These are phyloP conservation scores for Axilococcus clingmanii DNA, from an alignment of 139 green algal species.

Conservation along the genomic window DNA sequence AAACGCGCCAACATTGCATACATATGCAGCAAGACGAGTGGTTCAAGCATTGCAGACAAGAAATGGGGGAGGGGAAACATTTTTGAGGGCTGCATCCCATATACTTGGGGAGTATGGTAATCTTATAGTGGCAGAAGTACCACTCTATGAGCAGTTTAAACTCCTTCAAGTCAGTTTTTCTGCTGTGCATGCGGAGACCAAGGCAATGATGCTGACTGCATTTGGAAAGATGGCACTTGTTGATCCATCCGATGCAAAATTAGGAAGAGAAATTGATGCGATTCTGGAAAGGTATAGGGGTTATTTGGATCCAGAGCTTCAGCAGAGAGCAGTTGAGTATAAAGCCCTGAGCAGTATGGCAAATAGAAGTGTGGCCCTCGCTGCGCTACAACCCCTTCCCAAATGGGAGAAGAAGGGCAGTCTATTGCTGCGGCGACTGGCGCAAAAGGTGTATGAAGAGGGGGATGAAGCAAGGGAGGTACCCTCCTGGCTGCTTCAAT, in stretches of 20 bases:
- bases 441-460: slow-evolving; percentile 29
- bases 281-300: slow-evolving; percentile 21
- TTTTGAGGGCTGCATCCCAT: slow-evolving; percentile 70
- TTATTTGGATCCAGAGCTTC: slow-evolving; percentile 66
- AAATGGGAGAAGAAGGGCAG: slow-evolving; percentile 65
- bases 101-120: slow-evolving; percentile 86
- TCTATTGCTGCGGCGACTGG: slow-evolving; percentile 58
- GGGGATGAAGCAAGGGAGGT: slow-evolving; percentile 31
- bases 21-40: slow-evolving; percentile 60
- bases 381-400: slow-evolving; percentile 68
- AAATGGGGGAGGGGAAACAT: slow-evolving; percentile 55
- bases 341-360: slow-evolving; percentile 31
- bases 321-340: slow-evolving; percentile 93
- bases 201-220: slow-evolving; percentile 75
- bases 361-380: slow-evolving; percentile 15
- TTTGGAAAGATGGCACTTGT: slow-evolving; percentile 55
- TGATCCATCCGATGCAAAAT: slow-evolving; percentile 36
- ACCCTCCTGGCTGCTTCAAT: slow-evolving; percentile 39
- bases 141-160: slow-evolving; percentile 55
- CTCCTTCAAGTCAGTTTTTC: slow-evolving; percentile 68
- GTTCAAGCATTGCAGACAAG: slow-evolving; percentile 49
- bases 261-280: slow-evolving; percentile 24
- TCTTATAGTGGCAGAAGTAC: slow-evolving; percentile 37
- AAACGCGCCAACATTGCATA: slow-evolving; percentile 80
- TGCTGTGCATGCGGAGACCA: slow-evolving; percentile 44